These are phyloP conservation scores for Tolypocladium cylindrosporum DNA, from an alignment of 2,329 filamentous ascomycete species.

Conservation along the genomic window DNA sequence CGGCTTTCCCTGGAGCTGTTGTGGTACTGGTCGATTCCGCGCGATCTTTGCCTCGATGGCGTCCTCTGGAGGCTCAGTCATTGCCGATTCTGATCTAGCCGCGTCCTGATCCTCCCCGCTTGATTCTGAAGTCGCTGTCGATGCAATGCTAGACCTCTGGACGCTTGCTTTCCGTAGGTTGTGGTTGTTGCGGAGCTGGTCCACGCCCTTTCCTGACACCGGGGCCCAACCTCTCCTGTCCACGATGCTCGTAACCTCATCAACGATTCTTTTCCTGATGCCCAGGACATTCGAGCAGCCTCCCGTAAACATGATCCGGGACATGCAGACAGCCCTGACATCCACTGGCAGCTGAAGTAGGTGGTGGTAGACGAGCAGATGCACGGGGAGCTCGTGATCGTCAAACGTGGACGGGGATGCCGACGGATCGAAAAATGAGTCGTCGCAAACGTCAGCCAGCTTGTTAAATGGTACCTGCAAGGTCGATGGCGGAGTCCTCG, in stretches of 20 bases:
- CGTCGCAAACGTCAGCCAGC: constrained; percentile 66
- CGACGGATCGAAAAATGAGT: constrained; percentile 57
- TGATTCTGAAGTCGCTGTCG: constrained; percentile 11
- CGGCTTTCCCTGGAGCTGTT: constrained; percentile 45
- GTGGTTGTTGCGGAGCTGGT: constrained; percentile 36
- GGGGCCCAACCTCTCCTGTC: constrained; percentile 65
- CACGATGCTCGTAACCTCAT: constrained; percentile 62
- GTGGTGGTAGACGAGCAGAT: constrained; percentile 63
- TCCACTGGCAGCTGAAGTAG: constrained; percentile 72
- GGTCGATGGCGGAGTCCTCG: constrained; percentile 39
- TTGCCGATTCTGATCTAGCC: constrained; percentile 11
- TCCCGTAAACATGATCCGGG: constrained; percentile 78
- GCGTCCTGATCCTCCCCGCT: constrained; percentile 13
- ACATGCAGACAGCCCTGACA: constrained; percentile 75
- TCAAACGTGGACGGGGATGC: constrained; percentile 53
- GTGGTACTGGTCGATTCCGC: constrained; percentile 22
- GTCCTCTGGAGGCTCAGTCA: constrained; percentile 16
- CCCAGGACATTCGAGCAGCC: constrained; percentile 72
- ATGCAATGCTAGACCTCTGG: constrained; percentile 9
- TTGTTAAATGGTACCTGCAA: constrained; percentile 58
- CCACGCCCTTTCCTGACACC: constrained; percentile 60
- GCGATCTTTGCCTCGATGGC: constrained; percentile 26
- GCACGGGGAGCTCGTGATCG: constrained; percentile 76
- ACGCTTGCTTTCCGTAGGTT: constrained; percentile 24
- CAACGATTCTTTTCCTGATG: constrained; percentile 64